Evolutionary conservation across 345 rosid genomes (phyloP).

Genomic region (Gossypium bickii): DNA sequence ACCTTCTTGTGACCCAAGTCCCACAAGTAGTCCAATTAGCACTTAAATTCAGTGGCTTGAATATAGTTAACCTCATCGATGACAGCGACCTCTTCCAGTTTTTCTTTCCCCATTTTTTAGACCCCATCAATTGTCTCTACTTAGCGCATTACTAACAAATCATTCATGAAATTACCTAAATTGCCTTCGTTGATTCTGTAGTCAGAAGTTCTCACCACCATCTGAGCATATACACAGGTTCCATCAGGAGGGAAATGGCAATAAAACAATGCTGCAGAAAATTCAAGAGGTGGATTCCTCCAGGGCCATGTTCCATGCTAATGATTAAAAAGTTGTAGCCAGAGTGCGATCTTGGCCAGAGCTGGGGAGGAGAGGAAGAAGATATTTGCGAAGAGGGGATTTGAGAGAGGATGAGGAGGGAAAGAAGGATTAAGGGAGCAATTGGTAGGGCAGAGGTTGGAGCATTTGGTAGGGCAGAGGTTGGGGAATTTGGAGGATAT

Average conservation of each 20-base stretch:
- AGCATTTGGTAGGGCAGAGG: slow-evolving; percentile 25
- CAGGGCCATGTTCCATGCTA: slow-evolving; percentile 96
- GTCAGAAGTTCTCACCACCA: slow-evolving; percentile 73
- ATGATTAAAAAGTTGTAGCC: slow-evolving; percentile 80
- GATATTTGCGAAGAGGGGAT: slow-evolving; percentile 69
- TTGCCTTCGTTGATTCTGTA: slow-evolving; percentile 90
- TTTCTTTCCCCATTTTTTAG: slow-evolving; percentile 22
- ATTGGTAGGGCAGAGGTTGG: slow-evolving; percentile 26
- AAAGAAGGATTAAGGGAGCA: slow-evolving; percentile 27
- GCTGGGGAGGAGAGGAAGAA: slow-evolving; percentile 85
- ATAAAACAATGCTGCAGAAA: slow-evolving; percentile 15
- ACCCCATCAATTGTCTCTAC: slow-evolving; percentile 75
- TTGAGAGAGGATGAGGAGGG: slow-evolving; percentile 40
- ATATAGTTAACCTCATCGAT: slow-evolving; percentile 89
- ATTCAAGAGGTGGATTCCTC: slow-evolving; percentile 44
- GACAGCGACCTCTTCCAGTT: slow-evolving; percentile 59
- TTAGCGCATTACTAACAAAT: background rate
- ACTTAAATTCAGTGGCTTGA: slow-evolving; percentile 87
- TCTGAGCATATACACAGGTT: slow-evolving; percentile 77
- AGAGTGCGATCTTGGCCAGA: slow-evolving; percentile 38
- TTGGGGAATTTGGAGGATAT: slow-evolving; percentile 19
- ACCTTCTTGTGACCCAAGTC: slow-evolving; percentile 94
- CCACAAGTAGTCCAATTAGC: slow-evolving; percentile 83
- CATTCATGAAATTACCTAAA: too few species aligned
- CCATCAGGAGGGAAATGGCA: slow-evolving; percentile 81